Percentiles rank a stretch among this genome's conserved stretches.
phyloP scores from a whole-genome alignment of 78 protist genomes.

The Acrasis kona region DNA sequence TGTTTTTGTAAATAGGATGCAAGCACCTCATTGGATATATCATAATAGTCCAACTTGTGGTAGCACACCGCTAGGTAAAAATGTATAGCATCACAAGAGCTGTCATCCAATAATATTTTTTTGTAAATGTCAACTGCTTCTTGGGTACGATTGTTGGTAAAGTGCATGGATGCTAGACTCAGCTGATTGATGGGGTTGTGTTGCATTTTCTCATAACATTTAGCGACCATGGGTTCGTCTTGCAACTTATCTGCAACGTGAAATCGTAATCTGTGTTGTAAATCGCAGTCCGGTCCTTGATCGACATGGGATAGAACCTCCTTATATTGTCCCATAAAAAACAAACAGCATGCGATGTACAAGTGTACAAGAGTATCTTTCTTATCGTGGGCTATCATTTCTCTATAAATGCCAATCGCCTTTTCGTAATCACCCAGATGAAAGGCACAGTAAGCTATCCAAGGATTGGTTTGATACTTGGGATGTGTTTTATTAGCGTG shows the following conservation, averaged over 20 bases:
- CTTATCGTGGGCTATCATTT: background rate
- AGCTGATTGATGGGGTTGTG: constrained; percentile 32
- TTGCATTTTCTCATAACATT: constrained; percentile 42
- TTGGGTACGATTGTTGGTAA: constrained; percentile 45
- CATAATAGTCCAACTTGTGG: constrained; percentile 77
- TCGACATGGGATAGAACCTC: constrained; percentile 39
- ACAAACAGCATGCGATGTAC: constrained; percentile 10
- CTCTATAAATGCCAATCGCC: constrained; percentile 31
- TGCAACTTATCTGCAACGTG: constrained; percentile 52
- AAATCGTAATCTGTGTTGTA: constrained; percentile 58
- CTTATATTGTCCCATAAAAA: constrained; percentile 20
- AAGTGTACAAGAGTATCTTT: background rate
- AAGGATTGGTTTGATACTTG: background rate
- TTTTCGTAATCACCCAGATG: constrained; percentile 56
- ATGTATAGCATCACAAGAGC: constrained; percentile 45
- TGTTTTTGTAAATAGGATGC: constrained; percentile 25
- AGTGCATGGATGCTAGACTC: constrained; percentile 56
- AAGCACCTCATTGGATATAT: constrained; percentile 55
- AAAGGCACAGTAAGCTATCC: constrained; percentile 56
- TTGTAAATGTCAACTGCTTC: constrained; percentile 75
- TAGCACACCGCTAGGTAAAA: constrained; percentile 68
- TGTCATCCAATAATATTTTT: constrained; percentile 42
- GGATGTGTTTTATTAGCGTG: background rate
- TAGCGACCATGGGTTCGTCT: constrained; percentile 47
- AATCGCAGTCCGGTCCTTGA: background rate